Evolutionary conservation across 257 asterid species (phyloP), one percentile per base, ranked within the genome.

Genomic region (Haberlea rhodopensis): DNA sequence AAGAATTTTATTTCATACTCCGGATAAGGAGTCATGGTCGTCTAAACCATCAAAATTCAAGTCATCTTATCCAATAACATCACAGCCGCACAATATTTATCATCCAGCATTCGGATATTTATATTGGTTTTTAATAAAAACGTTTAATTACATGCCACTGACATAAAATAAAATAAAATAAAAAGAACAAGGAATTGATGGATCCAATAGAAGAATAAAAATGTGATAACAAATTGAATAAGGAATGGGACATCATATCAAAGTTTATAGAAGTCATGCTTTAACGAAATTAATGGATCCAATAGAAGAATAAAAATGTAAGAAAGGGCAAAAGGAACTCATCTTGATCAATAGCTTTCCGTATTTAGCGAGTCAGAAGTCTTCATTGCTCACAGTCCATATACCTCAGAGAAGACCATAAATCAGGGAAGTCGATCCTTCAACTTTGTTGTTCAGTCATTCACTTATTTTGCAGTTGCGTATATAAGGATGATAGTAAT

Each of bases 381-480:
- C 22, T 53, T 63, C 65, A 20, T 19, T 60, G 20, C 48, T 60
- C 70, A 48, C 26, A 48, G 62, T 58, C 76, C 62, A 49, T 3
- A 43, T 58, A 37, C 45, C 60, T 10, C 62, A 32, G 58, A 29
- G 69, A 58, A 69, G 60, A 62, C 55, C 57, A 65, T 34, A 57
- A 46, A 18, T 16, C 60, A 61, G 71, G 62, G 65, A 37, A 34
- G 73, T 34, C 62, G 54, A 62, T 37, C 70, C 71, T 71, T 58
- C 55, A 63, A 62, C 54, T 71, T 24, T 15, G 25, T 18, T 19
- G 23, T 69, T 53, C 56, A 43, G 59, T 84, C 86, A 81, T 76
- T 84, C 90, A 71, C 90, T 81, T 32, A 92, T 77, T 69, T 85
- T 89, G 81, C 97, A 92, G 78, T 75, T 72, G 51, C 80, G 87